A percentile compares a stretch with the other conserved stretches of the same genome.
Evolutionary conservation across 1,139 yeast genomes (phyloP).

Genomic region (Diutina catenulata): DNA sequence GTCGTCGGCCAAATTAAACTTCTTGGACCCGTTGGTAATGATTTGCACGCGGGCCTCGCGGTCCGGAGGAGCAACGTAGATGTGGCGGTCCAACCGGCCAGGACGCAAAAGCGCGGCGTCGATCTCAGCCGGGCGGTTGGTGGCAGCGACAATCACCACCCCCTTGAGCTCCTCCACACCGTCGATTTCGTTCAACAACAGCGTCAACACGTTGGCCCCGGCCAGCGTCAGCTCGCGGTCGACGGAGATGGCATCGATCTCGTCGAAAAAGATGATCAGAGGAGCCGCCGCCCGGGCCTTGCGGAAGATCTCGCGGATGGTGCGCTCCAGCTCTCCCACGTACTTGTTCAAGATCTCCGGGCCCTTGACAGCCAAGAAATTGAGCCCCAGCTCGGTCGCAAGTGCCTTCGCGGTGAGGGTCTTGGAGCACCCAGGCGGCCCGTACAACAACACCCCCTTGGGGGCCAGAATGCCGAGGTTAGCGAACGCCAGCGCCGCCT

Average conservation of each 20-base stretch:
- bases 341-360: constrained; percentile 91
- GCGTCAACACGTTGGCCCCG: constrained; percentile 76
- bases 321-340: constrained; percentile 88
- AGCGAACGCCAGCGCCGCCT: constrained; percentile 67
- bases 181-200: constrained; percentile 85
- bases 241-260: constrained; percentile 82
- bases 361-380: constrained; percentile 88
- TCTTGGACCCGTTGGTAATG: constrained; percentile 50
- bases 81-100: constrained; percentile 85
- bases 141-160: constrained; percentile 88
- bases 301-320: constrained; percentile 78
- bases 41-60: constrained; percentile 66
- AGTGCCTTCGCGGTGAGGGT: constrained; percentile 89
- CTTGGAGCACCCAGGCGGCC: constrained; percentile 96
- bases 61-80: constrained; percentile 90
- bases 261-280: constrained; percentile 86
- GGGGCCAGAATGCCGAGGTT: constrained; percentile 82
- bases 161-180: constrained; percentile 93
- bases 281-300: constrained; percentile 93
- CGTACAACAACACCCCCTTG: constrained; percentile 79
- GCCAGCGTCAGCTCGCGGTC: constrained; percentile 66
- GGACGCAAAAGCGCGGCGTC: constrained; percentile 90
- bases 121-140: constrained; percentile 86
- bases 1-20: constrained; percentile 23
- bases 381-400: constrained; percentile 90